Percentiles rank a stretch among this genome's conserved stretches.
Evolutionary conservation across 768 basidiomycete genomes (phyloP).

Genomic region (Suillus alpinus): DNA sequence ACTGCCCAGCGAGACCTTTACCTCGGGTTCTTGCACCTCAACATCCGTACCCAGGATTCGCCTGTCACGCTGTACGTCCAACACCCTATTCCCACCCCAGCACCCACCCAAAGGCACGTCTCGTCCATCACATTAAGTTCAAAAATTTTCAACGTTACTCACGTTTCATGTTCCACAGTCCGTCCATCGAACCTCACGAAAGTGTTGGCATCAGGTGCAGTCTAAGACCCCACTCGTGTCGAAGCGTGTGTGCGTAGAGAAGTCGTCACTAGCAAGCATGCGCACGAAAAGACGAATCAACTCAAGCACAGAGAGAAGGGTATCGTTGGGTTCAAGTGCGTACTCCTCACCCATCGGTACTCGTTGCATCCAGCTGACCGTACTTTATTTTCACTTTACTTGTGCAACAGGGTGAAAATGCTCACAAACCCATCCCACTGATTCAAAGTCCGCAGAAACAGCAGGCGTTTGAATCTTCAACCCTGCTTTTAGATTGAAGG

Average conservation of each 20-base stretch:
- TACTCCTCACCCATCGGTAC: neutral
- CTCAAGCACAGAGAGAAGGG: constrained; percentile 84
- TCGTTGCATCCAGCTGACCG: neutral
- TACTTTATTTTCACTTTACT: neutral
- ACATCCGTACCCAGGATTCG: constrained; percentile 62
- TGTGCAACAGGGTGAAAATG: constrained; percentile 63
- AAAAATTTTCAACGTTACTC: neutral
- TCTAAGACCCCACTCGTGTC: constrained; percentile 96
- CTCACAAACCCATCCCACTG: constrained; percentile 91
- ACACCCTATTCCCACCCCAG: constrained; percentile 95
- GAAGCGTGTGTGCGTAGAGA: constrained; percentile 94
- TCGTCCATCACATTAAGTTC: no score
- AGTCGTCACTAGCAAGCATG: constrained; percentile 84
- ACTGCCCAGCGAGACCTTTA: constrained; percentile 69
- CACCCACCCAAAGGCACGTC: constrained; percentile 86
- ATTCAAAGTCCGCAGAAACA: constrained; percentile 93
- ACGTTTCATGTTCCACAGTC: constrained; percentile 44
- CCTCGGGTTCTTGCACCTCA: constrained; percentile 53
- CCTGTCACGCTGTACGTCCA: constrained; percentile 91
- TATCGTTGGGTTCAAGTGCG: constrained; percentile 85
- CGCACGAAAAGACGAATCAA: constrained; percentile 95
- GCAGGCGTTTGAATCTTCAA: constrained; percentile 91
- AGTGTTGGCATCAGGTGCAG: constrained; percentile 92
- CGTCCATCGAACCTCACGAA: constrained; percentile 96
- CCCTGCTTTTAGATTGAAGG: constrained; percentile 92